Percentiles rank a stretch among this genome's conserved stretches.
These are phyloP conservation scores for Dendrothele bispora DNA, from an alignment of 768 basidiomycete species.

Conservation along the genomic window DNA sequence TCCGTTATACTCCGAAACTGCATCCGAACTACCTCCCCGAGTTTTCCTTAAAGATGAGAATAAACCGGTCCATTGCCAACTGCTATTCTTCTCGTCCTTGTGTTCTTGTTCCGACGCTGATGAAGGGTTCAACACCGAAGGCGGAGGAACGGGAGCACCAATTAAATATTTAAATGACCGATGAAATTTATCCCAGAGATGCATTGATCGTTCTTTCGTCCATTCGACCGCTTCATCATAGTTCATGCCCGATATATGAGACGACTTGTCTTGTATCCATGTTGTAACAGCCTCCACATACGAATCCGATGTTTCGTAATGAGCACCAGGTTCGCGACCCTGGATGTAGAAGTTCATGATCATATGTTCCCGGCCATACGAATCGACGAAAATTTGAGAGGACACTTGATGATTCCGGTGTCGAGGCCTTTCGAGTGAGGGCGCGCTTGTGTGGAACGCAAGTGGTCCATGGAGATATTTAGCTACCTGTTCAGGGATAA, in stretches of 20 bases:
- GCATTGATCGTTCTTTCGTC: conserved; percentile 40
- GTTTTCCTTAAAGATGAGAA: conserved; percentile 62
- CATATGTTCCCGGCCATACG: conserved; percentile 79
- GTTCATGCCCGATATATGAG: conserved; percentile 49
- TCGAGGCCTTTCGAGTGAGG: conserved; percentile 70
- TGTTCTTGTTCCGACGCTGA: conserved; percentile 27
- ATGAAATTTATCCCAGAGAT: conserved; percentile 50
- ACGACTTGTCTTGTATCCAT: conserved; percentile 42
- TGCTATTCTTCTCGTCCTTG: conserved; percentile 30
- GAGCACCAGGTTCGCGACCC: conserved; percentile 48
- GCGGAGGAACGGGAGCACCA: conserved; percentile 52
- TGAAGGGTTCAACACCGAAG: conserved; percentile 29
- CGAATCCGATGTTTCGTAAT: conserved; percentile 31
- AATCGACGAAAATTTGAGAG: conserved; percentile 74
- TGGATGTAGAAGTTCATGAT: conserved; percentile 82
- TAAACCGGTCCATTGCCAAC: conserved; percentile 41
- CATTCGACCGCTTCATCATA: conserved; percentile 53
- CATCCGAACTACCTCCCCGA: conserved; percentile 26
- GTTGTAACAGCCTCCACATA: conserved; percentile 42
- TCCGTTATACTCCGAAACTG: conserved; percentile 33
- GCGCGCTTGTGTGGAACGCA: conserved; percentile 80
- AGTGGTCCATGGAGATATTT: conserved; percentile 69
- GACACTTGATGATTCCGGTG: conserved; percentile 83
- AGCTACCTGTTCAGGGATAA: conserved; percentile 52
- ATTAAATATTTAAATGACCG: conserved; percentile 71